A percentile compares a stretch with the other conserved stretches of the same genome.
Evolutionary conservation across 371 early-diverging fungal genomes (phyloP).

Genomic region (Scutellospora calospora): DNA sequence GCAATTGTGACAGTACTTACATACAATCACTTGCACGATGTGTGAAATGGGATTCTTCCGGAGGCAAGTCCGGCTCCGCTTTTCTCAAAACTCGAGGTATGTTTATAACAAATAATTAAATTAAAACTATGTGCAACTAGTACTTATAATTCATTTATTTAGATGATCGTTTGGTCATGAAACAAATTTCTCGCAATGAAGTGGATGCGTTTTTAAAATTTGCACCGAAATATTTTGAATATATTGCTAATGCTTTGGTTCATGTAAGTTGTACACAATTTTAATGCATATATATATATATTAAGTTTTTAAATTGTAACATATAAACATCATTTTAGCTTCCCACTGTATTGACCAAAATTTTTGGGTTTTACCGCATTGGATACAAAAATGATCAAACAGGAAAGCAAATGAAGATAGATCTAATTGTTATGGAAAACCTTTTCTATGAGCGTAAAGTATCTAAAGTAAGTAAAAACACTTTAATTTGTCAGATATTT

Average conservation of each 20-base stretch:
- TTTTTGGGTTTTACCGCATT: constrained; percentile 92
- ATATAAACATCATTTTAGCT: constrained; percentile 53
- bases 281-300: neutral
- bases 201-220: constrained; percentile 90
- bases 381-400: constrained; percentile 83
- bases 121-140: constrained; percentile 26
- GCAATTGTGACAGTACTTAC: constrained; percentile 84
- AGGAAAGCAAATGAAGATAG: constrained; percentile 85
- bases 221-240: constrained; percentile 92
- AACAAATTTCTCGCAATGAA: constrained; percentile 88
- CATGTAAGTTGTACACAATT: constrained; percentile 59
- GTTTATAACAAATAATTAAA: neutral
- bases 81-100: constrained; percentile 85
- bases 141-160: constrained; percentile 30
- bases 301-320: neutral
- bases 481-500: neutral
- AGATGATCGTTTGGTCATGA: constrained; percentile 93
- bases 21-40: constrained; percentile 89
- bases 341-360: constrained; percentile 90
- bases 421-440: constrained; percentile 96
- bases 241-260: constrained; percentile 85
- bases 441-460: constrained; percentile 86
- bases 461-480: constrained; percentile 58
- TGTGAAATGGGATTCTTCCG: constrained; percentile 80
- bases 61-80: constrained; percentile 91